These are phyloP conservation scores for Stephania yunnanensis DNA, from an alignment of 164 flowering plant genomes.

Conservation along the genomic window DNA sequence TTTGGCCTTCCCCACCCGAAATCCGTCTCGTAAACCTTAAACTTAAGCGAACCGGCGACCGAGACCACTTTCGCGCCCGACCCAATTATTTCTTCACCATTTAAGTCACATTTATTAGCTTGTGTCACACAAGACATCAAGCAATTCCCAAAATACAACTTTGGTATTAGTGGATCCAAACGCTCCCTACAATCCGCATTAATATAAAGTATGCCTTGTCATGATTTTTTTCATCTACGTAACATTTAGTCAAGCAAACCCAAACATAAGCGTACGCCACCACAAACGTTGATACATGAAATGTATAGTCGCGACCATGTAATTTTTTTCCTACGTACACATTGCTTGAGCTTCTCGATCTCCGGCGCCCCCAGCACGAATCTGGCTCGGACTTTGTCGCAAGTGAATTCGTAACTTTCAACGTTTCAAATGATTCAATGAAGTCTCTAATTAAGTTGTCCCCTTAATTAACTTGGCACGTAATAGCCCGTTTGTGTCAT, in stretches of 20 bases:
- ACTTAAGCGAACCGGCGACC: slow-evolving; percentile 29
- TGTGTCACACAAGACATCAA: background rate
- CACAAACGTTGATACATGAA: slow-evolving; percentile 20
- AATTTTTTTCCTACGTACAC: too few relatives aligned
- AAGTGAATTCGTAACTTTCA: too few relatives aligned
- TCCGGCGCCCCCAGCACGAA: too few relatives aligned
- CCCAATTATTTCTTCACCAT: slow-evolving; percentile 19
- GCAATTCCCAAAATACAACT: background rate
- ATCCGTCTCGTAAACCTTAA: slow-evolving; percentile 27
- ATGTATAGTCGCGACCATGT: background rate
- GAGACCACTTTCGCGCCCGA: background rate
- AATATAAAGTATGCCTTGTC: slow-evolving; percentile 12
- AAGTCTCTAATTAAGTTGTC: too few relatives aligned
- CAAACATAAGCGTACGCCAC: slow-evolving; percentile 31
- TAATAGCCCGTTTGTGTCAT: background rate
- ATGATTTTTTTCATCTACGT: slow-evolving; percentile 14
- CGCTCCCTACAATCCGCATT: slow-evolving; percentile 29
- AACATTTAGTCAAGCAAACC: slow-evolving; percentile 14
- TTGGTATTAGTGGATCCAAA: slow-evolving; percentile 20
- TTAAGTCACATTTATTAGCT: slow-evolving; percentile 7
- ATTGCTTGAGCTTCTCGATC: too few relatives aligned
- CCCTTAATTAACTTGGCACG: too few relatives aligned
- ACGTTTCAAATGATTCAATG: too few relatives aligned
- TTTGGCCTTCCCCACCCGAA: slow-evolving; percentile 39
- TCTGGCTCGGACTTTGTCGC: too few relatives aligned